Evolutionary conservation across 106 monocot species (phyloP).

Genomic region (Allium sativum): DNA sequence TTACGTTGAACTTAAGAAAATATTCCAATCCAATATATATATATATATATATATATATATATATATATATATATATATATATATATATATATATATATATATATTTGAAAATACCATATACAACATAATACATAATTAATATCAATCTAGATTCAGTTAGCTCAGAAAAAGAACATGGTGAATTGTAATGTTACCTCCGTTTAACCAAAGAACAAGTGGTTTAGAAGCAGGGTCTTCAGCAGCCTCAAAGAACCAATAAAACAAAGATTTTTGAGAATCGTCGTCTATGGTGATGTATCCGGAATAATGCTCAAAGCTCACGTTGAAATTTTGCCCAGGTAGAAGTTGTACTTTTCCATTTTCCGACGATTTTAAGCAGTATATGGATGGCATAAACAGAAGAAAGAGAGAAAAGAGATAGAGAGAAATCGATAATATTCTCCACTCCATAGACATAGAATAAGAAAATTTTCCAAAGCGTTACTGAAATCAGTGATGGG

Average conservation of each 20-base stretch:
- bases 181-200: conserved; percentile 43
- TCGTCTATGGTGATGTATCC: conserved; percentile 72
- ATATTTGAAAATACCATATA: neutral
- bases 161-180: neutral
- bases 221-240: conserved; percentile 58
- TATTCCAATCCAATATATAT: neutral
- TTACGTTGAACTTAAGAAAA: neutral
- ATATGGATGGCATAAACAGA: neutral
- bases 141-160: neutral
- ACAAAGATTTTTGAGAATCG: conserved; percentile 52
- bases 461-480: neutral
- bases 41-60: conserved; percentile 12
- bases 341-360: conserved; percentile 35
- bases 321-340: conserved; percentile 60
- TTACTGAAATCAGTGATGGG: neutral
- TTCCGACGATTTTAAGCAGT: conserved; percentile 16
- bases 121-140: neutral
- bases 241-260: conserved; percentile 99
- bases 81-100: too few relatives aligned
- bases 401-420: conserved; percentile 5
- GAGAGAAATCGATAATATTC: neutral
- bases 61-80: conserved; percentile 4
- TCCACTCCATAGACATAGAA: conserved; percentile 7
- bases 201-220: conserved; percentile 93
- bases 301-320: conserved; percentile 74